These are phyloP conservation scores for Scedosporium apiospermum DNA, from an alignment of 2,329 filamentous ascomycete genomes.

Conservation along the genomic window DNA sequence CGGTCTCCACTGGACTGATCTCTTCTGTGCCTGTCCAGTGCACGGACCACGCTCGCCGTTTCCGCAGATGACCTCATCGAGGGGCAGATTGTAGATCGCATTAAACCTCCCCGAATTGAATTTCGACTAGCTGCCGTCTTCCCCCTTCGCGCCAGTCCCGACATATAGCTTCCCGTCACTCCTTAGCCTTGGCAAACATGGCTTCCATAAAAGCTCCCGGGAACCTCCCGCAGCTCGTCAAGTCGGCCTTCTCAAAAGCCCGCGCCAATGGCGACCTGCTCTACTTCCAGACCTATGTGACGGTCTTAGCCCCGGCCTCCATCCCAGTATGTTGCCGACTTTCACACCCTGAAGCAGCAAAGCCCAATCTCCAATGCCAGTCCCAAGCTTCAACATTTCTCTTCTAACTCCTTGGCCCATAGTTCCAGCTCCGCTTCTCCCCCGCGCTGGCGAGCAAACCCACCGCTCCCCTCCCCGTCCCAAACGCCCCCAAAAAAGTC, in stretches of 20 bases:
- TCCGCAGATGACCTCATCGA: conserved; percentile 2
- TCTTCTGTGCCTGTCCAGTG: not conserved
- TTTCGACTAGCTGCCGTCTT: not conserved
- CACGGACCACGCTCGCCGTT: not conserved
- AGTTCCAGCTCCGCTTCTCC: conserved; percentile 68
- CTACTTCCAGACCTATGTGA: conserved; percentile 45
- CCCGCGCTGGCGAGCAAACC: conserved; percentile 61
- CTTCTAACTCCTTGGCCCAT: not conserved
- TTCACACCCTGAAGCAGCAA: too few relatives aligned
- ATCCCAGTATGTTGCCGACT: conserved; percentile 27
- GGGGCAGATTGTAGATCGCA: not conserved
- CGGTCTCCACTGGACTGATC: too few relatives aligned
- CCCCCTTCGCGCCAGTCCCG: too few relatives aligned
- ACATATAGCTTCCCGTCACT: not conserved
- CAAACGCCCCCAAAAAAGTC: conserved; percentile 22
- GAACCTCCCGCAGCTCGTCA: conserved; percentile 43
- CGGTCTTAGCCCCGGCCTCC: conserved; percentile 32
- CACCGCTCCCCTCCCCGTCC: conserved; percentile 30
- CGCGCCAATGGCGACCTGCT: conserved; percentile 36
- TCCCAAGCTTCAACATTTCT: too few relatives aligned
- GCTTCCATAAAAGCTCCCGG: conserved; percentile 5
- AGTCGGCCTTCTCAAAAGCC: conserved; percentile 37
- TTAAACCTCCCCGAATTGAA: not conserved
- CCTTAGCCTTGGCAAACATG: not conserved
- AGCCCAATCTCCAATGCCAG: too few relatives aligned